phyloP scores from a whole-genome alignment of 164 flowering plant genomes.

The Tetrastigma voinierianum region DNA sequence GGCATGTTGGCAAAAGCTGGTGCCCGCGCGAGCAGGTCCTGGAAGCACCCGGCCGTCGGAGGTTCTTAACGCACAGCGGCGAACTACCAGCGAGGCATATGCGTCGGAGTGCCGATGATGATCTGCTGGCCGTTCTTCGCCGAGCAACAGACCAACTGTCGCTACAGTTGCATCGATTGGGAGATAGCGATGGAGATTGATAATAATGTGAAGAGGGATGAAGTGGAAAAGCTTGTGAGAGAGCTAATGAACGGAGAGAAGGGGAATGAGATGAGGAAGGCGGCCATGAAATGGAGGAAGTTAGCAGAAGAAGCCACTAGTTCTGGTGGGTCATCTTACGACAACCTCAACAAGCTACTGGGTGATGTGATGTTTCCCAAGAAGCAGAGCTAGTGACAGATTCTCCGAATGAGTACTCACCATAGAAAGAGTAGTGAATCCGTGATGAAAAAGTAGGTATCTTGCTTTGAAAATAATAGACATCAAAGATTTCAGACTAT shows the following conservation, averaged over 20 bases:
- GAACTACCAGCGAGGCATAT: slow-evolving; percentile 7
- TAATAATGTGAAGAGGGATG: slow-evolving; percentile 1
- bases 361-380: too few species aligned
- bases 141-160: slow-evolving; percentile 4
- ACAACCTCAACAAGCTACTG: slow-evolving; percentile 2
- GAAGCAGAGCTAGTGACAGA: too few species aligned
- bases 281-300: slow-evolving; percentile 1
- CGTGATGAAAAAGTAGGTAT: too few species aligned
- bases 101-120: slow-evolving; percentile 6
- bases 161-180: slow-evolving; percentile 1
- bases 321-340: slow-evolving; percentile 2
- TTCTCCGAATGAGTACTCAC: too few species aligned
- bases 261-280: slow-evolving; percentile 10
- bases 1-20: not conserved
- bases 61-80: slow-evolving; percentile 9
- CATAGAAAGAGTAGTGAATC: too few species aligned
- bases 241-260: slow-evolving; percentile 3
- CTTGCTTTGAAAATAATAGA: too few species aligned
- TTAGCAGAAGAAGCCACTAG: slow-evolving; percentile 6
- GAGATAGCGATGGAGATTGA: not conserved
- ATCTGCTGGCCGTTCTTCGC: not conserved
- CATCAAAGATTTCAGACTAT: too few species aligned
- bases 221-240: slow-evolving; percentile 5
- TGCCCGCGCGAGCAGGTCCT: slow-evolving; percentile 15
- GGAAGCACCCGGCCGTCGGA: slow-evolving; percentile 7